A percentile compares a stretch with the other conserved stretches of the same genome.
Evolutionary conservation across 1,284 basidiomycete species (phyloP).

Genomic region (Ceratobasidium sp.): DNA sequence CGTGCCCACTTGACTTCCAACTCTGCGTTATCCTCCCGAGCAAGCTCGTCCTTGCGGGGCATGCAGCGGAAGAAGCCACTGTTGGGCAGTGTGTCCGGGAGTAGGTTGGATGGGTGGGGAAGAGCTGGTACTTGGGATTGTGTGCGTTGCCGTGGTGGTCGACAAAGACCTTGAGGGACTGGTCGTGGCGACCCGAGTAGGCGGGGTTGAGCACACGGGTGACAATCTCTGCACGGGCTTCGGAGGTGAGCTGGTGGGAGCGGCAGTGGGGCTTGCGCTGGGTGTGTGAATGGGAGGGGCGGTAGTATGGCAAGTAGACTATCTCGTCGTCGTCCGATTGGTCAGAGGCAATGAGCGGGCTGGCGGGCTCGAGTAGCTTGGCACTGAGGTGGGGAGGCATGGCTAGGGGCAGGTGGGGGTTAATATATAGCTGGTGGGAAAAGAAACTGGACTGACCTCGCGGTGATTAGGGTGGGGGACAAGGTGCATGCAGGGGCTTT

Average conservation of each 20-base stretch:
- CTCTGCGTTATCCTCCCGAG: background rate
- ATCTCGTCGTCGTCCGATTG: slow-evolving; percentile 5
- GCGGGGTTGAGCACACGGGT: slow-evolving; percentile 16
- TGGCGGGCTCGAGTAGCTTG: slow-evolving; percentile 27
- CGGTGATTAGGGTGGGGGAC: background rate
- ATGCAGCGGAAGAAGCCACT: slow-evolving; percentile 15
- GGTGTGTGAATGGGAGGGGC: slow-evolving; percentile 18
- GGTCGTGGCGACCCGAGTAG: slow-evolving; percentile 12
- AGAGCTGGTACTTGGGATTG: slow-evolving; percentile 30
- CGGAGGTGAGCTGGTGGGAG: slow-evolving; percentile 24
- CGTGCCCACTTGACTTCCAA: slow-evolving; percentile 3
- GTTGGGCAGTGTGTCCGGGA: background rate
- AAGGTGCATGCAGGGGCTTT: slow-evolving; percentile 28
- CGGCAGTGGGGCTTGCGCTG: slow-evolving; percentile 5
- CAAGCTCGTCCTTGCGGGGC: slow-evolving; percentile 4
- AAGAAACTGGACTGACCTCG: too few relatives aligned
- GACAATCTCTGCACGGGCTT: slow-evolving; percentile 17
- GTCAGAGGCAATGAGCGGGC: slow-evolving; percentile 5
- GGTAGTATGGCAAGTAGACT: slow-evolving; percentile 16
- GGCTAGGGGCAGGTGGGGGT: background rate
- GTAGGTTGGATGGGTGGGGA: slow-evolving; percentile 20
- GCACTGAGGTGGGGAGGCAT: slow-evolving; percentile 16
- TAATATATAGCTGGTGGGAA: background rate
- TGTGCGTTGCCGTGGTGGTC: slow-evolving; percentile 23
- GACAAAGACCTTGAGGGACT: background rate